These are phyloP conservation scores for Cladophialophora carrionii DNA, from an alignment of 2,329 filamentous ascomycete genomes.

Conservation along the genomic window DNA sequence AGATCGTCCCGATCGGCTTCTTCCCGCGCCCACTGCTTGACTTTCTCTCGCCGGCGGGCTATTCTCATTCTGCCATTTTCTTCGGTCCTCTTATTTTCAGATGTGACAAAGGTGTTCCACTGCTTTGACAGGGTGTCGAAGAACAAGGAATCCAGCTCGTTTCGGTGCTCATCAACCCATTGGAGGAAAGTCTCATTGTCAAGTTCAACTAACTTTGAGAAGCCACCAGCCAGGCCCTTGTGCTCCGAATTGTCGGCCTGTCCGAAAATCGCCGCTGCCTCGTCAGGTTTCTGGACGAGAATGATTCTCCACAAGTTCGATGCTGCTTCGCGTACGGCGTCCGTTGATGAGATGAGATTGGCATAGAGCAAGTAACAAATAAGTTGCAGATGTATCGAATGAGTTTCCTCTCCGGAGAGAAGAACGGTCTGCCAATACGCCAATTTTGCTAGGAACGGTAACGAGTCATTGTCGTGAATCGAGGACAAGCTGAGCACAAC, in stretches of 20 bases:
- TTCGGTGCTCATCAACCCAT: conserved; percentile 84
- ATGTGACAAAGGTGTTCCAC: conserved; percentile 85
- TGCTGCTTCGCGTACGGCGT: conserved; percentile 71
- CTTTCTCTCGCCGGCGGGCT: conserved; percentile 75
- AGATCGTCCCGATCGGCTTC: conserved; percentile 70
- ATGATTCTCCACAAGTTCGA: conserved; percentile 89
- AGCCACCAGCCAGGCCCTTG: conserved; percentile 71
- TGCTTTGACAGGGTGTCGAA: conserved; percentile 75
- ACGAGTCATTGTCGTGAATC: conserved; percentile 70
- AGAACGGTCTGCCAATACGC: conserved; percentile 96
- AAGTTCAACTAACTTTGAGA: conserved; percentile 80
- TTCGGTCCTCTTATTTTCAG: conserved; percentile 78
- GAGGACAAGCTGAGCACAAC: conserved; percentile 82
- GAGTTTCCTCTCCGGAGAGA: conserved; percentile 73
- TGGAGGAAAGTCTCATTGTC: conserved; percentile 85
- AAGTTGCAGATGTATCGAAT: conserved; percentile 80
- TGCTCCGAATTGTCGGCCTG: conserved; percentile 73
- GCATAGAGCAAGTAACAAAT: conserved; percentile 93
- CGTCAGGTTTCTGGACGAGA: conserved; percentile 87
- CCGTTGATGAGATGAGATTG: conserved; percentile 74
- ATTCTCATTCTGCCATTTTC: conserved; percentile 73
- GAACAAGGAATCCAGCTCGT: conserved; percentile 79
- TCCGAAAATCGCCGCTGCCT: conserved; percentile 73
- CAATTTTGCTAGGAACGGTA: conserved; percentile 78
- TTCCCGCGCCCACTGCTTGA: conserved; percentile 78